Percentiles rank a stretch among this genome's conserved stretches.
Conservation (phyloP, 2,329 filamentous ascomycete species). For the Penicillium palitans region DNA sequence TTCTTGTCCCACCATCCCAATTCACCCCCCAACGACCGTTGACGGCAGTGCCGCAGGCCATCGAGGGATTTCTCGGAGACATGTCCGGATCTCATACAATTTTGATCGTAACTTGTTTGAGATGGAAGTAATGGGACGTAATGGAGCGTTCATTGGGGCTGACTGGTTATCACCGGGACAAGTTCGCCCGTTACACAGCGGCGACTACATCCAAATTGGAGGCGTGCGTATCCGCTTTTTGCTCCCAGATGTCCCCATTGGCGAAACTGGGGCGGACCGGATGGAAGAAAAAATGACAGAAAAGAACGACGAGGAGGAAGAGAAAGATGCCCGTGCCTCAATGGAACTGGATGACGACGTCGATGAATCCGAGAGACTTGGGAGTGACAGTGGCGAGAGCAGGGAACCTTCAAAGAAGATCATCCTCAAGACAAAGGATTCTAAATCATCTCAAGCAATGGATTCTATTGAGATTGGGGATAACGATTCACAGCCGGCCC, state of each 20-base stretch:
- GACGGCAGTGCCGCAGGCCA: constrained; percentile 52
- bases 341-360: constrained; percentile 47
- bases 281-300: constrained; percentile 43
- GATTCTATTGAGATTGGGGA: constrained; percentile 35
- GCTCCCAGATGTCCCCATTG: constrained; percentile 53
- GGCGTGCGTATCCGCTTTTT: constrained; percentile 58
- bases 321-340: constrained; percentile 33
- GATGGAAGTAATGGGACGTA: constrained; percentile 59
- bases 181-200: constrained; percentile 54
- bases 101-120: constrained; percentile 58
- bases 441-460: constrained; percentile 28
- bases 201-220: constrained; percentile 60
- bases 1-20: constrained; percentile 58
- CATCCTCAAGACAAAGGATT: constrained; percentile 33
- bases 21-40: constrained; percentile 55
- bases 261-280: constrained; percentile 51
- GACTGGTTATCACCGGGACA: constrained; percentile 51
- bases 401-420: constrained; percentile 33
- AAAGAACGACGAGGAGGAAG: constrained; percentile 34
- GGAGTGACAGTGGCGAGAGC: constrained; percentile 30
- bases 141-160: constrained; percentile 58
- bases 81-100: constrained; percentile 62
- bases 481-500: constrained; percentile 41
- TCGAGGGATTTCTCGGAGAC: constrained; percentile 62
- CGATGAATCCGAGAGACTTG: constrained; percentile 30